Evolutionary conservation across 1,284 basidiomycete species (phyloP), one percentile per base, ranked within the genome.

Genomic region (Microbotryum saponariae): DNA sequence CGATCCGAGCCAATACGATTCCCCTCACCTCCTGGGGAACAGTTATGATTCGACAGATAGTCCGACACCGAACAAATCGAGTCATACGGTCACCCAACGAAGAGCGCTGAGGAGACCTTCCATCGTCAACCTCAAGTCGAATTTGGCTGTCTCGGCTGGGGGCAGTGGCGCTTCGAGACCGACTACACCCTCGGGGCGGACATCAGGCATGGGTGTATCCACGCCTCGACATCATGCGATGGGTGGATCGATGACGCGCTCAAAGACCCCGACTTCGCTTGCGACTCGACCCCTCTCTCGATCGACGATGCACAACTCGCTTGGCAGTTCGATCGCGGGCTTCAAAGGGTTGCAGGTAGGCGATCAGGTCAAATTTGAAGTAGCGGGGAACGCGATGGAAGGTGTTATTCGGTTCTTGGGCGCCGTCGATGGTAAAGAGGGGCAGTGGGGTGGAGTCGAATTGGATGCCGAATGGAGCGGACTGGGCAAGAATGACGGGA

Each of bases 401-500:
- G 92, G 91, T 14, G 82, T 78, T 6, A 75, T 96, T 59, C 78
- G 83, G 64, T 96, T 85, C 75, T 66, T 91, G 18, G 91, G 91
- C 2, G 82, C 83, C 67, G 91, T 92, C 58, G 84, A 88, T 23
- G 88, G 87, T 53, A 94, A 94, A 75, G 80, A 82, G 6, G 92
- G 91, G 6, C 77, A 85, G 18, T 97, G 88, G 88, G 91, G 89
- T 29, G 91, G 91, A 33, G 88, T 97, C 20, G 89, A 94, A 75
- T 79, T 97, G n/a, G 78, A 82, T 67, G 86, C 85, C 46, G 87
- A 87, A 2, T 93, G 90, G 73, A 76, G 80, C 18, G 92, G 94
- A n/a, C 88, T 88, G 74, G 94, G 94, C 2, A 97, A 97, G 79
- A 98, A 98, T 72, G 85, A 97, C 72, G 94, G 94, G 23, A 83